Evolutionary conservation across 305 asterid species (phyloP).

Genomic region (Fraxinus floribunda): DNA sequence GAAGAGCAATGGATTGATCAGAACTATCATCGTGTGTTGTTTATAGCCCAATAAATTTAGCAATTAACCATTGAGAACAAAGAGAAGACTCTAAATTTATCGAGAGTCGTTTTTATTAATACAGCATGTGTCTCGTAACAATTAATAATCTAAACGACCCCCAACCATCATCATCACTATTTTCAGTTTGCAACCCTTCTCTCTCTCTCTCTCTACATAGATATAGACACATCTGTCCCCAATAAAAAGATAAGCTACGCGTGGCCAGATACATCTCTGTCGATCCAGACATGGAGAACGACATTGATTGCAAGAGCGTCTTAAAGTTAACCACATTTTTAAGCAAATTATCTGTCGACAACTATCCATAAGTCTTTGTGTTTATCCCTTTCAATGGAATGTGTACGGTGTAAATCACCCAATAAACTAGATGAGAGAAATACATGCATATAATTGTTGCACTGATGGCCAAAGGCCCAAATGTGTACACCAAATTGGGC

Average conservation of each 20-base stretch:
- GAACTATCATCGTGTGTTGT: neutral
- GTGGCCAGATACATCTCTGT: neutral
- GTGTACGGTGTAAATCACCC: neutral
- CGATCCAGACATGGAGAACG: slow-evolving; percentile 26
- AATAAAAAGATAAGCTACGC: slow-evolving; percentile 13
- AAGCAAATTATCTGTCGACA: slow-evolving; percentile 66
- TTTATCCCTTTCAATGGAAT: neutral
- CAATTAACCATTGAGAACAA: slow-evolving; percentile 49
- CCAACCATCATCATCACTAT: slow-evolving; percentile 41
- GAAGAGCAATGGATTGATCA: no score
- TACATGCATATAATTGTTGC: neutral
- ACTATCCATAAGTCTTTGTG: slow-evolving; percentile 12
- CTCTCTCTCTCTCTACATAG: neutral
- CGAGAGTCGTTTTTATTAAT: neutral
- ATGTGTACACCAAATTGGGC: neutral
- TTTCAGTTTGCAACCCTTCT: neutral
- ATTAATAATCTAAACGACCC: slow-evolving; percentile 26
- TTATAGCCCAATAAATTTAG: neutral
- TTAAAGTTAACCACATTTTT: slow-evolving; percentile 45
- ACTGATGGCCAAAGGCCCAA: neutral
- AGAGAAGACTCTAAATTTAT: slow-evolving; percentile 41
- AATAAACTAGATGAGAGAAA: neutral
- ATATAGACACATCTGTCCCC: neutral
- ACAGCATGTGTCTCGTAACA: slow-evolving; percentile 46
- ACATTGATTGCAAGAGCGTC: slow-evolving; percentile 38